Evolutionary conservation across 495 filamentous ascomycete genomes (phyloP), one percentile per base, ranked within the genome.

Genomic region (Aspergillus diversus): DNA sequence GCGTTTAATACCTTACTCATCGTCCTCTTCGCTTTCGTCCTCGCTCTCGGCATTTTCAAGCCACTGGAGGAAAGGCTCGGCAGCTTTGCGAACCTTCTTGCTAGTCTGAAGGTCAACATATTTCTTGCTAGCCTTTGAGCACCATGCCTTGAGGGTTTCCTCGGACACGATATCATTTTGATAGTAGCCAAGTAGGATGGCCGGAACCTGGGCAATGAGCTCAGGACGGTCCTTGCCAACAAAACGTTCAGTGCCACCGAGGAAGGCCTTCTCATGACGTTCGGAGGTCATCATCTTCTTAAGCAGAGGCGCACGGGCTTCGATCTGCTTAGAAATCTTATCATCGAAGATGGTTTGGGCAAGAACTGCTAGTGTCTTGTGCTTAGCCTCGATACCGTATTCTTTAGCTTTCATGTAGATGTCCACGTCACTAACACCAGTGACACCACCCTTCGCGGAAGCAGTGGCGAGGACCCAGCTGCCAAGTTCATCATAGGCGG

Each of bases 211-310:
- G 35, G 87, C 76, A 59, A 91, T 84, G 69, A 97, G 86, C 51
- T 92, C 87, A 1, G 92, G 87, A 69, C 90, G 86, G 37, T 96
- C 89, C 69, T 89, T 89, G 75, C 91, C 87, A 55, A 98, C 84
- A 66, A 97, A 93, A 63, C 93, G 92, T 78, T 99, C 95, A 37
- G 90, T 93, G 61, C 95, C 95, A 69, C 96, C 96, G n/a, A 99
- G 87, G 76, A 99, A 89, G 56, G 95, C 93, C 84, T 95, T 97
- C 81, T 98, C 87, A 75, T 98, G 94, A 59, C 89, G 88, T 69
- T 99, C 95, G 32, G 91, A 91, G 27, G 87, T 89, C 69, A 96
- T 86, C 81, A 97, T 84, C 89, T 93, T 92, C 81, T 95, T 96
- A 62, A 99, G 86, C 81, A 99, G 88, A 59, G 81, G 76, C 59